Percentiles rank a stretch among this genome's conserved stretches.
Conservation (phyloP, 2,329 filamentous ascomycete genomes). For the Hymenoscyphus fructigenus region DNA sequence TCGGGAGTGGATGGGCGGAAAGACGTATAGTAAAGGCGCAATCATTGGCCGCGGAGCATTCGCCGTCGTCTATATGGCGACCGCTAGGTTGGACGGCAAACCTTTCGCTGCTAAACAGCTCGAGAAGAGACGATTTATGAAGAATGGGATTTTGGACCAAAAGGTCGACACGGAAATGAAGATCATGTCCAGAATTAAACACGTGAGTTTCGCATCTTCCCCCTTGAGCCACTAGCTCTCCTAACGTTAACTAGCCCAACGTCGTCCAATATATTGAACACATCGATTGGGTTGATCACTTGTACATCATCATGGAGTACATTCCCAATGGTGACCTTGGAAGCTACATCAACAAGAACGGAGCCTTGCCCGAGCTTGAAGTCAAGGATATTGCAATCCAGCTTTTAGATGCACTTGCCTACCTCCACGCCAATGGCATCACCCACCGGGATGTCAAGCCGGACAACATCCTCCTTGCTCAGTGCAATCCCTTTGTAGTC, state of each 20-base stretch:
- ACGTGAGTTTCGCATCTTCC: constrained; percentile 56
- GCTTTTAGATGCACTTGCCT: constrained; percentile 77
- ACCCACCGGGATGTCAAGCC: constrained; percentile 99
- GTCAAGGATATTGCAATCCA: constrained; percentile 73
- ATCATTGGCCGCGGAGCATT: constrained; percentile 92
- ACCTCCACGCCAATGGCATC: constrained; percentile 84
- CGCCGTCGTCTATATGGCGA: constrained; percentile 88
- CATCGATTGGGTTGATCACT: constrained; percentile 73
- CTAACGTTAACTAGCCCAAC: constrained; percentile 58
- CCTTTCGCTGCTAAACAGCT: constrained; percentile 92
- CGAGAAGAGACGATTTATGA: constrained; percentile 89
- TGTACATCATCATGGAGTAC: constrained; percentile 98
- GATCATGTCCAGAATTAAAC: constrained; percentile 84
- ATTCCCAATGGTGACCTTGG: constrained; percentile 81
- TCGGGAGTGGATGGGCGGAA: constrained; percentile 79
- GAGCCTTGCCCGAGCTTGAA: constrained; percentile 63
- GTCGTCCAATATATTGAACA: constrained; percentile 92
- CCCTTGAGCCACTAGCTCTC: constrained; percentile 8
- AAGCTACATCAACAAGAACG: constrained; percentile 62
- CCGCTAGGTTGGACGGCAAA: constrained; percentile 77
- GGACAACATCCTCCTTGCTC: constrained; percentile 89
- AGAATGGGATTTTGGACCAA: constrained; percentile 83
- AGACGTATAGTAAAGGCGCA: constrained; percentile 78
- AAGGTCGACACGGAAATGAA: constrained; percentile 97
- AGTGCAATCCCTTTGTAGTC: constrained; percentile 70